These are phyloP conservation scores for Plasmodium relictum DNA, from an alignment of 169 alveolate species.

Conservation along the genomic window DNA sequence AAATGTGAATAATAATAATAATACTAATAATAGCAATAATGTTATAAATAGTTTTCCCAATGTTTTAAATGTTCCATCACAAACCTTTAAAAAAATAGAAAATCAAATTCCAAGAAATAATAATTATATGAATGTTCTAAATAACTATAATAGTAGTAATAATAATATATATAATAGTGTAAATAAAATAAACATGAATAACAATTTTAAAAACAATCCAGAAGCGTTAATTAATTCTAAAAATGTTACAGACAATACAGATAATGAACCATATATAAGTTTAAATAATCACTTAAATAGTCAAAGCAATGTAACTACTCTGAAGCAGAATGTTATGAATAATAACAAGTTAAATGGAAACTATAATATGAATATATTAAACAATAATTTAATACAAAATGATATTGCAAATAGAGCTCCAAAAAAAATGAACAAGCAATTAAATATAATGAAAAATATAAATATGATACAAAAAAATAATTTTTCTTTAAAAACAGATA, in stretches of 20 bases:
- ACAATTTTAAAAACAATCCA: neutral
- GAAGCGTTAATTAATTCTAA: slow-evolving; percentile 16
- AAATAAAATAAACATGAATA: neutral
- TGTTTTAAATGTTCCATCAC: slow-evolving; percentile 20
- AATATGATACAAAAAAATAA: slow-evolving; percentile 24
- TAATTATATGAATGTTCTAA: neutral
- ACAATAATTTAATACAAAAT: slow-evolving; percentile 3
- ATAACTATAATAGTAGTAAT: slow-evolving; percentile 7
- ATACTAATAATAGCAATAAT: neutral
- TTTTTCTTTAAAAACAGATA: slow-evolving; percentile 5
- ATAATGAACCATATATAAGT: slow-evolving; percentile 22
- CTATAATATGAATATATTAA: neutral
- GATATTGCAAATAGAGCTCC: neutral
- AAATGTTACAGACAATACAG: slow-evolving; percentile 8
- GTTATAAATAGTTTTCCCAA: slow-evolving; percentile 1
- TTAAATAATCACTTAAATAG: neutral
- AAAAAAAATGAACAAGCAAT: slow-evolving; percentile 12
- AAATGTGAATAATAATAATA: slow-evolving; percentile 10
- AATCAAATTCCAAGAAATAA: slow-evolving; percentile 20
- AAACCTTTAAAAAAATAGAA: slow-evolving; percentile 6
- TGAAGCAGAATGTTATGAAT: slow-evolving; percentile 1
- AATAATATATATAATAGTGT: neutral
- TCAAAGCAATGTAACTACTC: neutral
- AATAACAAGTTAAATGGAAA: slow-evolving; percentile 5
- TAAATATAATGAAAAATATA: slow-evolving; percentile 27